Percentiles rank a stretch among this genome's conserved stretches.
Evolutionary conservation across 169 alveolate genomes (phyloP).

Genomic region (Plasmodium vinckei): DNA sequence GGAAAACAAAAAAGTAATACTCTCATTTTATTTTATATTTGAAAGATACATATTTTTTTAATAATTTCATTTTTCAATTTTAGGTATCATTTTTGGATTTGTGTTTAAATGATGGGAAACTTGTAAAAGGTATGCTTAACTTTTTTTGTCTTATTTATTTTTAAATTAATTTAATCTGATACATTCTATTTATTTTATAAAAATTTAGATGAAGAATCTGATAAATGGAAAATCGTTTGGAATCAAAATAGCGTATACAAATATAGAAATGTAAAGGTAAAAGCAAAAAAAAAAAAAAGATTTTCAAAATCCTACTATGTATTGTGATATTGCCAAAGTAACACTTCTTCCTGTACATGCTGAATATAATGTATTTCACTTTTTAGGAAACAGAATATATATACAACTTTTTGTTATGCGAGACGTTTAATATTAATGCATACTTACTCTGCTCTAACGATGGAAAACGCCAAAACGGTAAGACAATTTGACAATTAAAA

Average conservation of each 20-base stretch:
- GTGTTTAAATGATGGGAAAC: conserved; percentile 28
- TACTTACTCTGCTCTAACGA: conserved; percentile 37
- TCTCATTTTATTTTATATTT: background rate
- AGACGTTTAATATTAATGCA: conserved; percentile 53
- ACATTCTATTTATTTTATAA: background rate
- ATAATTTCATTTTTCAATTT: background rate
- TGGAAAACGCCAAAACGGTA: conserved; percentile 51
- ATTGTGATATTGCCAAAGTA: background rate
- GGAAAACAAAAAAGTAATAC: background rate
- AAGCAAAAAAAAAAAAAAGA: background rate
- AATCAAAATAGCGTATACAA: conserved; percentile 30
- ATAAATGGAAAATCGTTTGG: conserved; percentile 40
- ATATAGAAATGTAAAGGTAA: conserved; percentile 65
- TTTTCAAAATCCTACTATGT: background rate
- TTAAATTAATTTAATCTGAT: background rate
- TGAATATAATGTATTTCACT: background rate
- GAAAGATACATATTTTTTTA: background rate
- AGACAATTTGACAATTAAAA: background rate
- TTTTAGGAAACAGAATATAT: conserved; percentile 64
- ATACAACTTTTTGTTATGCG: conserved; percentile 41
- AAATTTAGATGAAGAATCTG: conserved; percentile 18
- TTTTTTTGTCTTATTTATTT: background rate
- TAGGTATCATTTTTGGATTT: conserved; percentile 42
- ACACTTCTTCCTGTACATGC: background rate
- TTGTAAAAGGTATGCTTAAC: conserved; percentile 19